phyloP scores from a whole-genome alignment of 2,329 filamentous ascomycete species.

The Aspergillus hortae region DNA sequence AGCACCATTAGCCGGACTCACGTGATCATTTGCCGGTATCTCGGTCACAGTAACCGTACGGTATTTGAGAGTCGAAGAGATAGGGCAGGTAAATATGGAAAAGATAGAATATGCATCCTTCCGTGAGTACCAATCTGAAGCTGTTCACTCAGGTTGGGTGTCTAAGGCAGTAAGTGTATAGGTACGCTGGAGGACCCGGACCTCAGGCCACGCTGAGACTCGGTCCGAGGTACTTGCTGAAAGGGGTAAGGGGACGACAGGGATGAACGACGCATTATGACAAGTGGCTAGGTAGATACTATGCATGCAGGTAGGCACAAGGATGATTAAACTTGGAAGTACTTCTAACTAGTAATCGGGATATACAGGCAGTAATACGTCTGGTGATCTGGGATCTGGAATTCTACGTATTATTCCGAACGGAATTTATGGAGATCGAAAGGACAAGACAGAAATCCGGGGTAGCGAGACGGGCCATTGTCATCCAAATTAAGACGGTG shows the following conservation, averaged over 20 bases:
- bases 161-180: not conserved
- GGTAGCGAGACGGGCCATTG: too few relatives aligned
- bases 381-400: too few relatives aligned
- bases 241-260: constrained; percentile 1
- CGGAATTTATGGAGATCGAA: too few relatives aligned
- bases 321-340: not conserved
- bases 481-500: too few relatives aligned
- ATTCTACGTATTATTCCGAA: too few relatives aligned
- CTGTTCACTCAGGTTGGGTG: too few relatives aligned
- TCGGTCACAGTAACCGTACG: not conserved
- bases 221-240: constrained; percentile 11
- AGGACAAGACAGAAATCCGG: too few relatives aligned
- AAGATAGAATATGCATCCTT: not conserved
- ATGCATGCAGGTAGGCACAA: not conserved
- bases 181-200: not conserved
- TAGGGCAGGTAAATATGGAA: not conserved
- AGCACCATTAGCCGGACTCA: constrained; percentile 5
- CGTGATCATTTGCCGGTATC: constrained; percentile 9
- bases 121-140: too few relatives aligned
- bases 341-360: too few relatives aligned
- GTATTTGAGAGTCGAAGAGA: not conserved
- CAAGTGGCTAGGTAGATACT: not conserved
- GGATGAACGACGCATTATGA: not conserved
- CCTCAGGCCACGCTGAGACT: not conserved
- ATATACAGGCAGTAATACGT: too few relatives aligned